Conservation (phyloP, 352 stramenopile genomes). For the Stephanocyclus meneghinianus region DNA sequence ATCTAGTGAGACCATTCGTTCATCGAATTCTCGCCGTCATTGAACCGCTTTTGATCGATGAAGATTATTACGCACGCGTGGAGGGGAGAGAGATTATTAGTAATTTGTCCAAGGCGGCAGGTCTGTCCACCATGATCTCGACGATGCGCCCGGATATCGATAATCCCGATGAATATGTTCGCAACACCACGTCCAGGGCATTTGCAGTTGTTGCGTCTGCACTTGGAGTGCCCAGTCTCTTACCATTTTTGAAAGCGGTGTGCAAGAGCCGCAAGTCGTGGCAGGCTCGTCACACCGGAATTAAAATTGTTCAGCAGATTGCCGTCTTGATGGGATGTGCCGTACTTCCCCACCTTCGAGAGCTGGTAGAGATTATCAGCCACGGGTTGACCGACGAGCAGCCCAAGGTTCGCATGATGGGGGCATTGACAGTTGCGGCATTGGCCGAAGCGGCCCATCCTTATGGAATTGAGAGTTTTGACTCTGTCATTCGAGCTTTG, state of each 20-base stretch:
- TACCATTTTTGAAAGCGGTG: slow-evolving; percentile 99
- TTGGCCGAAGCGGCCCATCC: slow-evolving; percentile 96
- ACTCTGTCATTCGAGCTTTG: slow-evolving; percentile 94
- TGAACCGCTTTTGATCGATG: slow-evolving; percentile 98
- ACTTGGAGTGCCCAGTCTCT: slow-evolving; percentile 93
- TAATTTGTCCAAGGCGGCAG: slow-evolving; percentile 98
- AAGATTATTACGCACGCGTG: slow-evolving; percentile 99
- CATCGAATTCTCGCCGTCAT: slow-evolving; percentile 99
- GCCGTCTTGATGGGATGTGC: slow-evolving; percentile 97
- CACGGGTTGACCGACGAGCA: slow-evolving; percentile 96
- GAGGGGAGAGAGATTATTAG: slow-evolving; percentile 99
- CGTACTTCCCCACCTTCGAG: slow-evolving; percentile 95
- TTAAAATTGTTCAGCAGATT: slow-evolving; percentile 99
- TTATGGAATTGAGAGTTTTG: slow-evolving; percentile 99
- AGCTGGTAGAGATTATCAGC: slow-evolving; percentile 97
- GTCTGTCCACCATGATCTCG: slow-evolving; percentile 98
- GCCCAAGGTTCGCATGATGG: slow-evolving; percentile 98
- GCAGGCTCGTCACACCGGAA: slow-evolving; percentile 98
- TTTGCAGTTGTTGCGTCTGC: slow-evolving; percentile 99
- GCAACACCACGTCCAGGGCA: slow-evolving; percentile 96
- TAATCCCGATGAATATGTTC: slow-evolving; percentile 97
- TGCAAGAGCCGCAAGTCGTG: slow-evolving; percentile 97
- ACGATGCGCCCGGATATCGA: slow-evolving; percentile 99
- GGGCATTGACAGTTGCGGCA: slow-evolving; percentile 94
- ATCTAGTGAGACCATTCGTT: slow-evolving; percentile 97